These are phyloP conservation scores for Miscanthus lutarioriparius DNA, from an alignment of 176 grass and related monocot genomes.

Conservation along the genomic window DNA sequence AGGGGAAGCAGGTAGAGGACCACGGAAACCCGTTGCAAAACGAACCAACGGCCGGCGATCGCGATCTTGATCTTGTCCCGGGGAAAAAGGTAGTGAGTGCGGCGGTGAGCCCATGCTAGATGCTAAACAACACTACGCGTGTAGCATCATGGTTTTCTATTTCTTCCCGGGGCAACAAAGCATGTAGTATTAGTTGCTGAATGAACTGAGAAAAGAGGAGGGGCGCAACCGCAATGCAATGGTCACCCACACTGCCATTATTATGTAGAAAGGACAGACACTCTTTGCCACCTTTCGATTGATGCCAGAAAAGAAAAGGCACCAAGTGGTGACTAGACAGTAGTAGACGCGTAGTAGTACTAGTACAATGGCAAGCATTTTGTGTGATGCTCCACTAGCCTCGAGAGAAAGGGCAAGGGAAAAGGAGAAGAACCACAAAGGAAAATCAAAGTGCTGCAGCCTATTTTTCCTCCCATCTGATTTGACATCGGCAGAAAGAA, in stretches of 20 bases:
- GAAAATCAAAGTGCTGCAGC: background rate
- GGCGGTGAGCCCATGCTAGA: constrained; percentile 3
- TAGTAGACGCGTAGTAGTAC: constrained; percentile 7
- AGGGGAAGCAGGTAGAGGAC: background rate
- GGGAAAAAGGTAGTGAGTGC: background rate
- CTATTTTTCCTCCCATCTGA: constrained; percentile 4
- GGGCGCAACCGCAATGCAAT: background rate
- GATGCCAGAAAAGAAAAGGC: background rate
- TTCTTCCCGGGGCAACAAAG: too few relatives aligned
- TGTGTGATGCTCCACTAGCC: constrained; percentile 40
- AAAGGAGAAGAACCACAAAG: background rate
- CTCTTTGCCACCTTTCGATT: constrained; percentile 10
- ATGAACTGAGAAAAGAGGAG: background rate
- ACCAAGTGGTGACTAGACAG: constrained; percentile 17
- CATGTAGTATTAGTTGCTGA: background rate
- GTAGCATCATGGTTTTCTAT: background rate
- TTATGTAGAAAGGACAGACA: background rate
- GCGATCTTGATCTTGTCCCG: background rate
- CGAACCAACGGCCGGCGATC: background rate
- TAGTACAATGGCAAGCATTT: constrained; percentile 6
- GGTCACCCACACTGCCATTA: background rate
- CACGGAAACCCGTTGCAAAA: constrained; percentile 3
- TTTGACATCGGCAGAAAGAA: constrained; percentile 5
- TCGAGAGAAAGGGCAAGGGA: background rate
- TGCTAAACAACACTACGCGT: background rate